Evolutionary conservation across 2,329 filamentous ascomycete species (phyloP).

Genomic region (Tympanopsis confertula): DNA sequence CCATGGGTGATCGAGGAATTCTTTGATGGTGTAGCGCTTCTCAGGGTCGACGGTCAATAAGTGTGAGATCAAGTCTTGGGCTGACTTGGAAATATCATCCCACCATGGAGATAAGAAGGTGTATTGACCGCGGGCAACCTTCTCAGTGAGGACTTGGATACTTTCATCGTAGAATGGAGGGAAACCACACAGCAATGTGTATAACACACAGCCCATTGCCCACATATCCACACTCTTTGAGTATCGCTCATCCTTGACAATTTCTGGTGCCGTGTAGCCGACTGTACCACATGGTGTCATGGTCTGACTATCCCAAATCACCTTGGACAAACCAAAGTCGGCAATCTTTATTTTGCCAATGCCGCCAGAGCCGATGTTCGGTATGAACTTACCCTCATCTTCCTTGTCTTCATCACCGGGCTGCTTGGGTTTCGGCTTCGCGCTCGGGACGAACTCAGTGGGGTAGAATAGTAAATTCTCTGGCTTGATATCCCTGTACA

Average conservation of each 20-base stretch:
- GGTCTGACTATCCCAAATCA: slow-evolving; percentile 95
- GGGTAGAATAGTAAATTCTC: slow-evolving; percentile 94
- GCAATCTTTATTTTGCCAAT: slow-evolving; percentile 96
- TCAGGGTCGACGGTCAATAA: slow-evolving; percentile 89
- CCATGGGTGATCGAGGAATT: slow-evolving; percentile 95
- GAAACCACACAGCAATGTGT: slow-evolving; percentile 93
- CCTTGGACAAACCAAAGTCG: slow-evolving; percentile 93
- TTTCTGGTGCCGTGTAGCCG: slow-evolving; percentile 94
- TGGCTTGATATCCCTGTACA: slow-evolving; percentile 81
- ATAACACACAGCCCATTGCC: slow-evolving; percentile 91
- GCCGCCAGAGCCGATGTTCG: slow-evolving; percentile 71
- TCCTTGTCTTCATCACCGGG: slow-evolving; percentile 94
- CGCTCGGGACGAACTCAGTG: slow-evolving; percentile 69
- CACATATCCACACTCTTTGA: slow-evolving; percentile 99
- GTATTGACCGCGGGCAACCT: slow-evolving; percentile 91
- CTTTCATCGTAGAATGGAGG: slow-evolving; percentile 98
- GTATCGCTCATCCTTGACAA: slow-evolving; percentile 97
- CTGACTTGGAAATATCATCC: slow-evolving; percentile 93
- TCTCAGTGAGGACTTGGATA: slow-evolving; percentile 91
- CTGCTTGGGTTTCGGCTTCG: slow-evolving; percentile 65
- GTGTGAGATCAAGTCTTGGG: slow-evolving; percentile 87
- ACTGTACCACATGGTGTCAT: slow-evolving; percentile 99
- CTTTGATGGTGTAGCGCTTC: slow-evolving; percentile 82
- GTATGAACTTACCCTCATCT: slow-evolving; percentile 87
- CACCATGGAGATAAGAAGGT: slow-evolving; percentile 98